Evolutionary conservation across 2,329 filamentous ascomycete genomes (phyloP).

Genomic region (Neoscytalidium dimidiatum): DNA sequence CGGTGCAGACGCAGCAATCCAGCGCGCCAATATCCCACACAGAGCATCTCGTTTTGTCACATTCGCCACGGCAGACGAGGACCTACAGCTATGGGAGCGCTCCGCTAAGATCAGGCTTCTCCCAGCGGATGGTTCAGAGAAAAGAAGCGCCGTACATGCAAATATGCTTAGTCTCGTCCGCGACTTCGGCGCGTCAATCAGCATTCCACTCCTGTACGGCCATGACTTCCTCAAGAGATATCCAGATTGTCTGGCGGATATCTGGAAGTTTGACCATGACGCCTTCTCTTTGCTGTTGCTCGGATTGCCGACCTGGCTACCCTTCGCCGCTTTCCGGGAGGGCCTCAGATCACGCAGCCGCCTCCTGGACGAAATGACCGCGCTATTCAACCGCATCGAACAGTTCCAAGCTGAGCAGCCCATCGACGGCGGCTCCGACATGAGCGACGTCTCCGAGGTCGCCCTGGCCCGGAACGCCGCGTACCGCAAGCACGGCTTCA

Average conservation of each 20-base stretch:
- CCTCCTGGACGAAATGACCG: conserved; percentile 29
- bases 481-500: conserved; percentile 34
- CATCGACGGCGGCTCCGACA: conserved; percentile 31
- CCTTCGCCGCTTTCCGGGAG: conserved; percentile 49
- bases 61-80: background rate
- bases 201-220: conserved; percentile 35
- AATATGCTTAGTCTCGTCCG: conserved; percentile 17
- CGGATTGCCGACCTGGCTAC: conserved; percentile 55
- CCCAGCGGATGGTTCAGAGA: background rate
- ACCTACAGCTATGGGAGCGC: background rate
- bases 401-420: conserved; percentile 29
- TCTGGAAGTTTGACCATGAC: conserved; percentile 55
- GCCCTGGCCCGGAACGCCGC: conserved; percentile 31
- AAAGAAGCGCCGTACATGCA: background rate
- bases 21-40: background rate
- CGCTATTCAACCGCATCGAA: conserved; percentile 31
- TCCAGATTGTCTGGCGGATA: conserved; percentile 52
- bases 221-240: conserved; percentile 54
- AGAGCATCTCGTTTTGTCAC: background rate
- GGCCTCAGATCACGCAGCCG: conserved; percentile 46
- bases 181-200: conserved; percentile 18
- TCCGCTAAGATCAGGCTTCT: background rate
- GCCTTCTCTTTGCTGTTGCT: conserved; percentile 50
- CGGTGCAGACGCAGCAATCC: background rate
- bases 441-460: conserved; percentile 36